phyloP scores from a whole-genome alignment of 768 basidiomycete genomes.

The Cystobasidium tubakii region DNA sequence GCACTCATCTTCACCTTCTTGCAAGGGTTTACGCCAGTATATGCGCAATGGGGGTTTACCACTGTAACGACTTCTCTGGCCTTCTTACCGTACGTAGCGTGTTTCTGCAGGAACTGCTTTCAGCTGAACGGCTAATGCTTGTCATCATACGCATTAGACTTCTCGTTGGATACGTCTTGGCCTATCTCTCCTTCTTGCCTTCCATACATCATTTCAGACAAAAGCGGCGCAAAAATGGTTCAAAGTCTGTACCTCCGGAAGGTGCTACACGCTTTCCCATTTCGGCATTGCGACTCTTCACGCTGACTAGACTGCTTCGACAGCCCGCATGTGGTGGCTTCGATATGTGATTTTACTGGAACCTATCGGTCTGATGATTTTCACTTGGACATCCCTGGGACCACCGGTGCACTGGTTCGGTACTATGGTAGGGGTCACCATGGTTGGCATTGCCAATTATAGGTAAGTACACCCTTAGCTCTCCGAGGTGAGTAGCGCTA shows the following conservation, averaged over 20 bases:
- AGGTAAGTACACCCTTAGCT: neutral
- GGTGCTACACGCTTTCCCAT: neutral
- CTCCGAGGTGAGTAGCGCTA: no score
- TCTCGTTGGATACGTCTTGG: constrained; percentile 47
- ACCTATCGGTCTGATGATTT: constrained; percentile 33
- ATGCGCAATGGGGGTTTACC: constrained; percentile 46
- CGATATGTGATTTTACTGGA: constrained; percentile 28
- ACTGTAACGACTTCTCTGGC: constrained; percentile 42
- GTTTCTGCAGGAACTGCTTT: neutral
- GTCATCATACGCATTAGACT: constrained; percentile 23
- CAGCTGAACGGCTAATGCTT: neutral
- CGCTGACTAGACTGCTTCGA: no score
- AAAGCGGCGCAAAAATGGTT: constrained; percentile 19
- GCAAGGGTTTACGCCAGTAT: constrained; percentile 47
- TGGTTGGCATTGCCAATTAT: constrained; percentile 35
- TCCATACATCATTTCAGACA: constrained; percentile 35
- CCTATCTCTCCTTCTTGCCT: constrained; percentile 45
- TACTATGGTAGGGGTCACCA: constrained; percentile 14
- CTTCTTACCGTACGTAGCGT: constrained; percentile 45
- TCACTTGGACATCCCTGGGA: constrained; percentile 29
- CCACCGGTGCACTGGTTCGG: constrained; percentile 34
- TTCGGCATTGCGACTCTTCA: no score
- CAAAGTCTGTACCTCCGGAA: constrained; percentile 23
- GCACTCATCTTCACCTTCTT: constrained; percentile 49
- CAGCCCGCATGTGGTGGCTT: constrained; percentile 35